A percentile compares a stretch with the other conserved stretches of the same genome.
These are phyloP conservation scores for Eucalyptus erythrocorys DNA, from an alignment of 345 rosid genomes.

Conservation along the genomic window DNA sequence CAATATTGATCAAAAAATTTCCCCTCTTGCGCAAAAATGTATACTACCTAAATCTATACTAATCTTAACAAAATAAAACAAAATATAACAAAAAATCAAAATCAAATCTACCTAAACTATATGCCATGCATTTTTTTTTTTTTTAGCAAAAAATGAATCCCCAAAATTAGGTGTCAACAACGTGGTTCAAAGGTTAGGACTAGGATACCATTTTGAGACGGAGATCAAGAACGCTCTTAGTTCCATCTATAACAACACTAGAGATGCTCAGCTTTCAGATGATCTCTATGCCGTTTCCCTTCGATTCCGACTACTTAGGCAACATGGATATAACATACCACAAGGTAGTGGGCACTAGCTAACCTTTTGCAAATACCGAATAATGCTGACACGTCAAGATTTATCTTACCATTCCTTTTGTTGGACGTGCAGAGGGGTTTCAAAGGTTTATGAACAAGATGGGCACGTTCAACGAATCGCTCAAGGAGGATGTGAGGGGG, in stretches of 20 bases:
- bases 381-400: too few species aligned
- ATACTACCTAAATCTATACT: too few species aligned
- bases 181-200: conserved; percentile 6
- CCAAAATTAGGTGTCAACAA: too few species aligned
- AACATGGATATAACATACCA: neutral
- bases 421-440: neutral
- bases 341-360: neutral
- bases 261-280: neutral
- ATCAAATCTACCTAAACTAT: too few species aligned
- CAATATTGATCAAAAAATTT: too few species aligned
- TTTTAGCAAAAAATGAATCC: too few species aligned
- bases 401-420: neutral
- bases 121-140: too few species aligned
- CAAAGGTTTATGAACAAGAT: neutral
- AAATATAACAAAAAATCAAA: too few species aligned
- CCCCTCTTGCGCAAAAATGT: too few species aligned
- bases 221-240: neutral
- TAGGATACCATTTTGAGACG: neutral
- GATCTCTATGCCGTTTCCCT: neutral
- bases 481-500: neutral
- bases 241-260: neutral
- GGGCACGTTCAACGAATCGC: neutral
- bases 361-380: too few species aligned
- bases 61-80: too few species aligned
- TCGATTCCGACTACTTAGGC: conserved; percentile 3